phyloP scores from a whole-genome alignment of 2,329 filamentous ascomycete genomes.

The Nemania sp. region DNA sequence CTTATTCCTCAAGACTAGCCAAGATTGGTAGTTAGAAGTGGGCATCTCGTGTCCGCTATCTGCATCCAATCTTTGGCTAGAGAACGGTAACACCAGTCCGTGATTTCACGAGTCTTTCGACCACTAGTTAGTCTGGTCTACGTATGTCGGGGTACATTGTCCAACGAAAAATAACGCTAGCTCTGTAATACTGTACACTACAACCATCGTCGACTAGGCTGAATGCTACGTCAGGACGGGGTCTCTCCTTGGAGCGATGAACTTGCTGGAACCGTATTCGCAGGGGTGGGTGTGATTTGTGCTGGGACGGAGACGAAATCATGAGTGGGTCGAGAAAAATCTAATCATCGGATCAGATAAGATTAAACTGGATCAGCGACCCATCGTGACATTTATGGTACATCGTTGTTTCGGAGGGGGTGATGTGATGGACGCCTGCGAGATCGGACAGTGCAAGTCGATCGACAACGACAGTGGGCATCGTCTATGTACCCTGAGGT shows the following conservation, averaged over 20 bases:
- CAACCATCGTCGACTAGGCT: neutral
- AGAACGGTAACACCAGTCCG: neutral
- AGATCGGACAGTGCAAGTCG: slow-evolving; percentile 31
- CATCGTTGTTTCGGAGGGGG: neutral
- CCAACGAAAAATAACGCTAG: neutral
- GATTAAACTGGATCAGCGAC: slow-evolving; percentile 31
- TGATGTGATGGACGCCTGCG: slow-evolving; percentile 27
- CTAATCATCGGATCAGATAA: slow-evolving; percentile 42
- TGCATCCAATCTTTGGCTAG: neutral
- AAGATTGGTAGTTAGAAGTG: slow-evolving; percentile 20
- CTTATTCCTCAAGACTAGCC: slow-evolving; percentile 12
- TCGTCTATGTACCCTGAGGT: slow-evolving; percentile 6
- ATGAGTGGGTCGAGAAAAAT: slow-evolving; percentile 31
- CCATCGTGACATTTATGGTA: neutral
- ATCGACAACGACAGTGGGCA: neutral
- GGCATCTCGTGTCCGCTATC: neutral
- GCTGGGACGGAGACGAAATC: neutral
- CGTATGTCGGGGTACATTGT: neutral
- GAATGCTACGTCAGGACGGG: neutral
- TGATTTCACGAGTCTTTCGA: neutral
- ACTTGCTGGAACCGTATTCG: neutral
- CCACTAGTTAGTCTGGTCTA: neutral
- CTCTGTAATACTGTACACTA: neutral
- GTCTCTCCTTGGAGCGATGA: too few species aligned
- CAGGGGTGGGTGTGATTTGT: neutral